Base-by-base conservation (phyloP, 108 stramenopile genomes). In the Skeletonema menzelii region DNA sequence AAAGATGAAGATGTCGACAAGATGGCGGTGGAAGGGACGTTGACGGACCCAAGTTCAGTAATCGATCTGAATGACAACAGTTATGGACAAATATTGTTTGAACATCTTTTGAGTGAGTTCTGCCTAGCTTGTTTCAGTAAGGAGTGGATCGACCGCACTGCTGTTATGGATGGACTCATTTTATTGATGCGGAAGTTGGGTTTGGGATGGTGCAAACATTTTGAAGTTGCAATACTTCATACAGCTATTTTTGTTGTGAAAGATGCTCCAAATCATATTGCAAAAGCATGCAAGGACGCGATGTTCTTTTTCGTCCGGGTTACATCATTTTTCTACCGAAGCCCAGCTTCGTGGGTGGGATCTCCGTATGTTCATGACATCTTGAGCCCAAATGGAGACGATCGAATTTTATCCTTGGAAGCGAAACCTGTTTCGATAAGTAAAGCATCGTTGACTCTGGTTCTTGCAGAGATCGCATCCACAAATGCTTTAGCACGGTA, bases 231-330 rank as follows among this genome's bases (percentile, higher is more conserved):
- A 70, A 68, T 95, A 15, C 78, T 95, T 47, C 83, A 88, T 47
- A 71, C 79, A 10, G 90, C 91, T 15, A 76, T 93, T 28, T 88
- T 88, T 59, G 60, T 85, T 19, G 59, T 95, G 11, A 95, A 95
- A 77, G 89, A 83, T 70, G 77, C 85, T 1, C 91, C 91, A 15
- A 63, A 69, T 22, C 90, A 92, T 67, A 78, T 93, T 49, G 47
- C 85, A 10, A 66, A 44, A 6, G 87, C 88, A 31, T 56, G 59
- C n/a, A 73, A 85, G 13, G 76, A 84, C 26, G 73, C 90, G 1
- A 69, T 90, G 71, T 47, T 55, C 59, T 95, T 95, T 63, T 83
- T 91, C 53, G 47, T 87, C 10, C 63, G 67, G 40, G 38, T 87
- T 5, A 64, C 62, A 83, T 84, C 62, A 56, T 78, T 56, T 27